Base-by-base conservation (phyloP, 768 basidiomycete species). In the Boletus rubescentipes region DNA sequence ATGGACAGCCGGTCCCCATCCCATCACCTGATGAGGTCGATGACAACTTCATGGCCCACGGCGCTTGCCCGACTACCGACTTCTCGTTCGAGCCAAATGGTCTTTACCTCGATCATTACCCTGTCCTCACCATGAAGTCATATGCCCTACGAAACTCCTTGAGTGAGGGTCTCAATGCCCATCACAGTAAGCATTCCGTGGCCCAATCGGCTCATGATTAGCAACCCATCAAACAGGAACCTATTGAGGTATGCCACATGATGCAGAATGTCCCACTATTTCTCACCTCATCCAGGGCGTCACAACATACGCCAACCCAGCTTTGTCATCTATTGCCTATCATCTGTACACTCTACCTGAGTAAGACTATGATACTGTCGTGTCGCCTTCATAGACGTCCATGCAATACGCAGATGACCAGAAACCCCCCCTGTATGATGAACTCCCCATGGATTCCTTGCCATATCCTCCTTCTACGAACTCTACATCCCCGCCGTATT, bases 371-470 rank as follows among this genome's bases (percentile, higher is more conserved):
- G 9, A 23, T 29, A 21, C 5, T 6, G 21, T 46, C 4, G 1
- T 26, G 3, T 49, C 62, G 1, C 50, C 62, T 14, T 18, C 49
- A 0, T 46, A 53, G 29, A 7, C 42, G 14, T 16, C 51, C 1
- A 39, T 55, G 35, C 53, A 53, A 15, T 62, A 59, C 15, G 26
- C 11, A 2, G 67, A 61, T 2, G 59, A 60, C 37, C 43, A 48
- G 21, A 61, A 61, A 8, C 53, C 54, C 6, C 1, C 51, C 15
- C 1, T 55, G n/a, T 60, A 61, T 9, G 46, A 59, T 1, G 61
- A 59, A 16, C 69, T 71, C 0, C 69, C 65, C 3, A 70, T 70
- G 71, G 71, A 71, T 41, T 70, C 61, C 6, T 37, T 72, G 11
- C 69, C 69, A 0, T 69, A 46, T 29, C 64, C 69, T 1, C 70